A percentile compares a stretch with the other conserved stretches of the same genome.
These are phyloP conservation scores for Davidsoniella eucalypti DNA, from an alignment of 2,329 filamentous ascomycete species.

Conservation along the genomic window DNA sequence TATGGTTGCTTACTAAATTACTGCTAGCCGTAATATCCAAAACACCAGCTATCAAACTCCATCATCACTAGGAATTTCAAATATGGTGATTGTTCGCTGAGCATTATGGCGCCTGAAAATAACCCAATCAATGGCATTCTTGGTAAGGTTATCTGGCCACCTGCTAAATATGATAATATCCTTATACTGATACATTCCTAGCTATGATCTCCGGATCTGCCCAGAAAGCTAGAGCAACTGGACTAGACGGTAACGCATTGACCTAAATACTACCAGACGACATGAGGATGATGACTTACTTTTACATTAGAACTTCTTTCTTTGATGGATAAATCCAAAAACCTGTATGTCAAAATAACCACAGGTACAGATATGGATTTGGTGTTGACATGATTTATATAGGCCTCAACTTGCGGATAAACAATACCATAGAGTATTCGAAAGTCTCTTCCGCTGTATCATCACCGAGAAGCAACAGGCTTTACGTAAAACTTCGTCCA, in stretches of 20 bases:
- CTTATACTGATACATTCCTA: neutral
- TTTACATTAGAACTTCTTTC: conserved; percentile 21
- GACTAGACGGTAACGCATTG: conserved; percentile 23
- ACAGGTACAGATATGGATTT: neutral
- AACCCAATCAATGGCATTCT: conserved; percentile 22
- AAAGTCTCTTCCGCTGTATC: conserved; percentile 57
- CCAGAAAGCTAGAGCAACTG: conserved; percentile 24
- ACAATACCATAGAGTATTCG: conserved; percentile 66
- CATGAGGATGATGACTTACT: neutral
- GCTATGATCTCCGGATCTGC: conserved; percentile 11
- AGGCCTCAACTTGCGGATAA: conserved; percentile 45
- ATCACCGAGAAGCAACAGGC: conserved; percentile 50
- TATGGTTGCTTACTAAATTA: too few relatives aligned
- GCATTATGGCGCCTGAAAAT: conserved; percentile 20
- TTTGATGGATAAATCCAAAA: conserved; percentile 23
- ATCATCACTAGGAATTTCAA: too few relatives aligned
- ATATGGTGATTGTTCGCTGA: too few relatives aligned
- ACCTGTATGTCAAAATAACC: conserved; percentile 20
- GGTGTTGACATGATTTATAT: neutral
- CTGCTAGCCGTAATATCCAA: too few relatives aligned
- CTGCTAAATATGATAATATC: neutral
- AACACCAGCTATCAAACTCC: too few relatives aligned
- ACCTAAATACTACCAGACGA: neutral
- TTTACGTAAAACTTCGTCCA: conserved; percentile 35
- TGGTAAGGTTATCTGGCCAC: conserved; percentile 17